phyloP scores from a whole-genome alignment of 2,329 filamentous ascomycete species.

The Sporothrix pallida region DNA sequence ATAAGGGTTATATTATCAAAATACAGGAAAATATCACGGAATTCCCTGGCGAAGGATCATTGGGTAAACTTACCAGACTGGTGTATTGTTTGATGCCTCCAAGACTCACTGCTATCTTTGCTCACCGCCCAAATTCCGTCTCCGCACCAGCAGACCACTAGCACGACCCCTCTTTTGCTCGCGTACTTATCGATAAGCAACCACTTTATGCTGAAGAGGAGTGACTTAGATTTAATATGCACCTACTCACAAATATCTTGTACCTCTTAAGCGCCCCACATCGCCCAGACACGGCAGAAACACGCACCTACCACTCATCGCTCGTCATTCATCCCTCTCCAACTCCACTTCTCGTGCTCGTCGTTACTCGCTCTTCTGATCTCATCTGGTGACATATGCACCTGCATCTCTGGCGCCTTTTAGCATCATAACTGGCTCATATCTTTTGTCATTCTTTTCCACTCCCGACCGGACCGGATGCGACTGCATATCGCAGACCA shows the following conservation, averaged over 20 bases:
- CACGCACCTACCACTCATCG: constrained; percentile 19
- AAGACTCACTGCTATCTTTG: neutral
- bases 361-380: too few species aligned
- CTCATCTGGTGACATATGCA: constrained; percentile 12
- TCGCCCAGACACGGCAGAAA: constrained; percentile 11
- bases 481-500: constrained; percentile 14
- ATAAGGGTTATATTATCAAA: too few species aligned
- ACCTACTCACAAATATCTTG: neutral
- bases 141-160: constrained; percentile 24
- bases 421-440: constrained; percentile 6
- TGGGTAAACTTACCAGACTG: too few species aligned
- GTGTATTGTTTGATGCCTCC: too few species aligned
- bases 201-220: neutral
- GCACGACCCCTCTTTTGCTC: constrained; percentile 11
- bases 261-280: constrained; percentile 1
- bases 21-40: too few species aligned
- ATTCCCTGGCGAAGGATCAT: too few species aligned
- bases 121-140: constrained; percentile 4
- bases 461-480: constrained; percentile 11
- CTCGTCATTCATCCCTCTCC: constrained; percentile 6
- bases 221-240: neutral
- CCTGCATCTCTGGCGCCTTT: constrained; percentile 5
- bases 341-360: neutral
- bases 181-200: neutral
- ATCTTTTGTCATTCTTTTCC: too few species aligned